Percentiles rank a stretch among this genome's conserved stretches.
Evolutionary conservation across 225 moss, liverwort and hornwort species (phyloP).

Genomic region (Thuidium tamariscinum): DNA sequence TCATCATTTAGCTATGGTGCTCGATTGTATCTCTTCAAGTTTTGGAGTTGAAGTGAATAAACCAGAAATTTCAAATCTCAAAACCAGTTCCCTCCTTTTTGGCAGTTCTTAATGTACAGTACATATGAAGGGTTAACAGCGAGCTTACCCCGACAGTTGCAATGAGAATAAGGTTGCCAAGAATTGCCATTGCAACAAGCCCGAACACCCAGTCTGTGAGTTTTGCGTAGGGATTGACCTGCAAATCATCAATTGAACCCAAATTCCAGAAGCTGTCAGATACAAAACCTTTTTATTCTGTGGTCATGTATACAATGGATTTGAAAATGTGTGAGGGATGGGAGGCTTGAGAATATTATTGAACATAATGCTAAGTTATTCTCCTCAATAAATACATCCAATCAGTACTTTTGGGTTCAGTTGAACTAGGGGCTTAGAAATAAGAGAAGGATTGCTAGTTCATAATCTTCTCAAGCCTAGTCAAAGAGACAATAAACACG

Average conservation of each 20-base stretch:
- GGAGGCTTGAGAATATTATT: not conserved
- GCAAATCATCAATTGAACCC: not conserved
- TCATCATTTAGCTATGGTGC: not conserved
- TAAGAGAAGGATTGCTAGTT: not conserved
- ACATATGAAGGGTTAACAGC: not conserved
- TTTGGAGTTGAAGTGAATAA: not conserved
- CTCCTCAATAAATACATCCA: not conserved
- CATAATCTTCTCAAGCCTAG: not conserved
- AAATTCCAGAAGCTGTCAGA: not conserved
- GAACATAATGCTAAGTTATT: not conserved
- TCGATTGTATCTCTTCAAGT: not conserved
- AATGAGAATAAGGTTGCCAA: conserved; percentile 67
- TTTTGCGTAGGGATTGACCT: conserved; percentile 69
- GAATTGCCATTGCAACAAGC: conserved; percentile 46
- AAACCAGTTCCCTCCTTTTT: not conserved
- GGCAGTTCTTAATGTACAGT: not conserved
- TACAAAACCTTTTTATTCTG: not conserved
- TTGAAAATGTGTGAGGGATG: not conserved
- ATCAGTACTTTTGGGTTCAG: no score
- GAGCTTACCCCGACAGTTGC: conserved; percentile 63
- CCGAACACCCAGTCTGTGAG: conserved; percentile 72
- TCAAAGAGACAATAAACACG: not conserved
- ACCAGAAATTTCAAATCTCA: not conserved
- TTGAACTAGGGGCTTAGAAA: not conserved
- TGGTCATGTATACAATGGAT: not conserved